Evolutionary conservation across 1,139 yeast species (phyloP).

Genomic region (Candida smagusa): DNA sequence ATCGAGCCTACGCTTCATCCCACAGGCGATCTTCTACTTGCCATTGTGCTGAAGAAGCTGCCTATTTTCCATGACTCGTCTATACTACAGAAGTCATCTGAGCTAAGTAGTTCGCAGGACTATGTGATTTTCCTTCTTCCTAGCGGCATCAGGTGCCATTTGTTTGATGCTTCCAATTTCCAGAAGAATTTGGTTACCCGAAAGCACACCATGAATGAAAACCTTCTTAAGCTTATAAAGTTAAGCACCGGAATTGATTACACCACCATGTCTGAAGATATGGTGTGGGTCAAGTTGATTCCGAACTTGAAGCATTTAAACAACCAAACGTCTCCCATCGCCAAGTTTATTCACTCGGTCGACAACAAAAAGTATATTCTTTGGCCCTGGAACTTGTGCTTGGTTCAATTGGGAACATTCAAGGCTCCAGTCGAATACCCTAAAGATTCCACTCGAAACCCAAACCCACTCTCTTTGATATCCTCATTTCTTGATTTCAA

Average conservation of each 20-base stretch:
- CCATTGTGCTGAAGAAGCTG: constrained; percentile 22
- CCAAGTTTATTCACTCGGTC: constrained; percentile 51
- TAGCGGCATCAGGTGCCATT: constrained; percentile 68
- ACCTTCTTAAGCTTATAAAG: constrained; percentile 45
- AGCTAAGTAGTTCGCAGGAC: constrained; percentile 11
- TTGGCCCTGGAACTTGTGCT: constrained; percentile 72
- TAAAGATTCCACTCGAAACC: background rate
- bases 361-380: constrained; percentile 56
- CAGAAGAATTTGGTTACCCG: constrained; percentile 43
- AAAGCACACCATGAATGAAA: constrained; percentile 20
- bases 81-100: constrained; percentile 5
- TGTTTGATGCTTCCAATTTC: constrained; percentile 44
- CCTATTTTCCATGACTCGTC: constrained; percentile 33
- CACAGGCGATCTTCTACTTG: constrained; percentile 47
- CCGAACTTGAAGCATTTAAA: constrained; percentile 68
- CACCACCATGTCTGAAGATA: constrained; percentile 8
- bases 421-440: constrained; percentile 4
- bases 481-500: constrained; percentile 37
- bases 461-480: constrained; percentile 33
- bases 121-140: constrained; percentile 68
- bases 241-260: constrained; percentile 53
- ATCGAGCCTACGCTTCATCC: constrained; percentile 56
- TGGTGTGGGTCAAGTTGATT: constrained; percentile 61
- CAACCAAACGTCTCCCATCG: constrained; percentile 62
- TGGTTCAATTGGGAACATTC: constrained; percentile 46